These are phyloP conservation scores for Cucurbita argyrosperma DNA, from an alignment of 306 rosid genomes.

Conservation along the genomic window DNA sequence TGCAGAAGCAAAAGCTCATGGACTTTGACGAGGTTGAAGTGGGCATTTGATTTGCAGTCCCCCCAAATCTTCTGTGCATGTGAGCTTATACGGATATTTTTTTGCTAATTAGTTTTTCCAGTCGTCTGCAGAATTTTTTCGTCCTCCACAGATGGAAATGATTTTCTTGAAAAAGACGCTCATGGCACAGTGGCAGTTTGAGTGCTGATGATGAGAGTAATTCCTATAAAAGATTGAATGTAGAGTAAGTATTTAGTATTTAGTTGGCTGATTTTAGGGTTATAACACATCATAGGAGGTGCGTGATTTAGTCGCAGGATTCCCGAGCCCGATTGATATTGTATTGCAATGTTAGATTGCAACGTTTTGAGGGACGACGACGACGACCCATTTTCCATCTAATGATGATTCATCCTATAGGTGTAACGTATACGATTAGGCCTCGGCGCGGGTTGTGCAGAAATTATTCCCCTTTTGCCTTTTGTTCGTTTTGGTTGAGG, in stretches of 20 bases:
- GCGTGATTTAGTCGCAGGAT: slow-evolving; percentile 19
- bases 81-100: slow-evolving; percentile 24
- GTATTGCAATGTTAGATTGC: slow-evolving; percentile 18
- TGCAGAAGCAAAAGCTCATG: slow-evolving; percentile 19
- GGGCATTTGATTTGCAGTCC: slow-evolving; percentile 25
- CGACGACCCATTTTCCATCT: slow-evolving; percentile 26
- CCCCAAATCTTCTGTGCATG: slow-evolving; percentile 16
- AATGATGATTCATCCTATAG: slow-evolving; percentile 35
- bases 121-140: slow-evolving; percentile 19
- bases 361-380: slow-evolving; percentile 29
- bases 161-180: slow-evolving; percentile 25
- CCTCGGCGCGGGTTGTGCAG: slow-evolving; percentile 63
- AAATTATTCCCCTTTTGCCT: slow-evolving; percentile 18
- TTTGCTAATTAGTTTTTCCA: slow-evolving; percentile 26
- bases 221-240: slow-evolving; percentile 33
- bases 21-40: slow-evolving; percentile 20
- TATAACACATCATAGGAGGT: slow-evolving; percentile 31
- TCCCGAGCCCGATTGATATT: slow-evolving; percentile 22
- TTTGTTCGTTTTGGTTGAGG: slow-evolving; percentile 3
- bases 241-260: slow-evolving; percentile 37
- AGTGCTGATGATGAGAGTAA: slow-evolving; percentile 22
- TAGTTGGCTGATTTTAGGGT: slow-evolving; percentile 56
- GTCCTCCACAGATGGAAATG: slow-evolving; percentile 23
- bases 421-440: slow-evolving; percentile 40
- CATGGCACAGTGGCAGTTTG: slow-evolving; percentile 20